Evolutionary conservation across 768 basidiomycete genomes (phyloP), one percentile per base, ranked within the genome.

Genomic region (Suillus sp.): DNA sequence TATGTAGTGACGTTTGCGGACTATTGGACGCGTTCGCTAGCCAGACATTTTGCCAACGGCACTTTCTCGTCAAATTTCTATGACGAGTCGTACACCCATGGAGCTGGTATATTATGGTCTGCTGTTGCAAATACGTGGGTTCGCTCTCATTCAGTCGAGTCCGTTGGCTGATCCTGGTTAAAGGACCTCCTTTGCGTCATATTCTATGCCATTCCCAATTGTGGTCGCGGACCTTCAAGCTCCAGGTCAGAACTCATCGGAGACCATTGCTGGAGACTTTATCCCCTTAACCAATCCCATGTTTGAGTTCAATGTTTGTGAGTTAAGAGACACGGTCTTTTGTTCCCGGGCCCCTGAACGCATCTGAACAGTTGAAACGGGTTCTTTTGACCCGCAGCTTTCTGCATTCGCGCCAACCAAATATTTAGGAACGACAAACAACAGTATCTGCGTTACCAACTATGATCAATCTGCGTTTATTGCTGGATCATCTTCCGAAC

Each of bases 341-440:
- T 25, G 43, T 43, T 30, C 47, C 32, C 14, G 10, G n/a, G 62
- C 38, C 32, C n/a, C 47, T 37, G 34, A 62, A 38, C 16, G 7
- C 2, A 20, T 25, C 11, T 11, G 27, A n/a, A 35, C 43, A 80
- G 79, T 69, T 59, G 78, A 79, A 62, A 75, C 75, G 67, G 80
- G 82, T 0, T 79, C 77, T 0, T 83, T 72, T 63, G 81, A 82
- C 60, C 72, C 79, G 59, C 75, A 75, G 47, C 69, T 80, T 7
- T 78, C 81, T 1, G 82, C 84, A 2, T 84, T 83, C 60, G 77
- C 78, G 6, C 76, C 79, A 0, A 72, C 80, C 38, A 76, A 81
- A 64, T 80, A 82, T 67, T 67, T 83, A 25, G 85, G 85, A 1
- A 76, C 76, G 27, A 70, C 60, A 8, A 78, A 78, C 47, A 65